A percentile compares a stretch with the other conserved stretches of the same genome.
phyloP scores from a whole-genome alignment of 305 asterid species.

The Fraxinus latifolia region DNA sequence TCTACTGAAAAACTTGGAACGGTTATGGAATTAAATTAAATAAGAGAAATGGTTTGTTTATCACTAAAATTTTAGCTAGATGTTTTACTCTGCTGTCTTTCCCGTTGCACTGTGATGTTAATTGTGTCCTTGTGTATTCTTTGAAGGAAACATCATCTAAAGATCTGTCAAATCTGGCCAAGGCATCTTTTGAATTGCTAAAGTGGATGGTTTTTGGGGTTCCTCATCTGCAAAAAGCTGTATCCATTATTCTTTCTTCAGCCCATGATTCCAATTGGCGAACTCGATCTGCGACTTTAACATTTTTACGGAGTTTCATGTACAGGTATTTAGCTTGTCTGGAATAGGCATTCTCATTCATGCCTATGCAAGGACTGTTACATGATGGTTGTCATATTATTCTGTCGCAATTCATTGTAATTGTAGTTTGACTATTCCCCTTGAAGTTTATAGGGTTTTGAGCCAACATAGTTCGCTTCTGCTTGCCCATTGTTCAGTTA shows the following conservation, averaged over 20 bases:
- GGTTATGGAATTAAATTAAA: not conserved
- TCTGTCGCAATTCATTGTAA: slow-evolving; percentile 3
- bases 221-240: slow-evolving; percentile 68
- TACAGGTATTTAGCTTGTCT: slow-evolving; percentile 56
- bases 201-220: slow-evolving; percentile 75
- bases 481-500: slow-evolving; percentile 1
- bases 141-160: slow-evolving; percentile 88
- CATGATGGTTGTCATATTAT: slow-evolving; percentile 19
- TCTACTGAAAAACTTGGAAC: not conserved
- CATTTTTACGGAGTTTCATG: slow-evolving; percentile 92
- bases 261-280: slow-evolving; percentile 93
- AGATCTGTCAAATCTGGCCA: slow-evolving; percentile 87
- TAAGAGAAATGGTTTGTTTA: not conserved
- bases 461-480: not conserved
- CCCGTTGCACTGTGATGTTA: slow-evolving; percentile 9
- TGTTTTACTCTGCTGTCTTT: not conserved
- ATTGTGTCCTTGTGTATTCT: slow-evolving; percentile 25
- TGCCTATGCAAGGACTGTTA: not conserved
- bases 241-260: slow-evolving; percentile 57
- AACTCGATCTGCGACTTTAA: slow-evolving; percentile 88
- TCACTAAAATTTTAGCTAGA: slow-evolving; percentile 9
- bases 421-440: slow-evolving; percentile 2
- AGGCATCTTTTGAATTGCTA: slow-evolving; percentile 85
- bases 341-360: not conserved
- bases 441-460: slow-evolving; percentile 14